Percentiles rank a stretch among this genome's conserved stretches.
phyloP scores from a whole-genome alignment of 106 monocot species.

The Acanthochlamys bracteata region DNA sequence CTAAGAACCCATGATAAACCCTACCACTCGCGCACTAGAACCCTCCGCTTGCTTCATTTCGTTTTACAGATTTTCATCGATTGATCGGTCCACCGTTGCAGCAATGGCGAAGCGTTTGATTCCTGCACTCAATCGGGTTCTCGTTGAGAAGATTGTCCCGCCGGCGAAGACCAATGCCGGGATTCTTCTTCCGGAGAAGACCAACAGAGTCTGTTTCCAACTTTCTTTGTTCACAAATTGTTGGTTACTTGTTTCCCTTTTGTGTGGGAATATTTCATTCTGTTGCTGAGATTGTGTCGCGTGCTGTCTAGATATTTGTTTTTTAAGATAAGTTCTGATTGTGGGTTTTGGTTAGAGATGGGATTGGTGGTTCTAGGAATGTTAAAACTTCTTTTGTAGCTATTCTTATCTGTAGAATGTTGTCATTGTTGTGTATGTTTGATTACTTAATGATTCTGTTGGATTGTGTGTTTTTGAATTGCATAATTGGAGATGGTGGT shows the following conservation, averaged over 20 bases:
- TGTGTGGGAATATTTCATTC: background rate
- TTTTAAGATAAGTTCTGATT: background rate
- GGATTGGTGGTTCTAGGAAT: background rate
- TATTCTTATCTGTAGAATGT: no score
- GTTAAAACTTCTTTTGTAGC: no score
- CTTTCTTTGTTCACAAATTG: background rate
- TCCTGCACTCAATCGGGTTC: conserved; percentile 24
- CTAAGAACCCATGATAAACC: background rate
- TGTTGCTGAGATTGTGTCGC: no score
- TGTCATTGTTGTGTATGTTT: no score
- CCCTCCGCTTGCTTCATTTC: background rate
- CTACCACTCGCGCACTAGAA: background rate
- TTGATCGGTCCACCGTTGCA: background rate
- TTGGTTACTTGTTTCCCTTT: background rate
- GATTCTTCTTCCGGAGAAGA: conserved; percentile 41
- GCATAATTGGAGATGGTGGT: no score
- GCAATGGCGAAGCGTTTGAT: conserved; percentile 26
- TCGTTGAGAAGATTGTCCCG: conserved; percentile 36
- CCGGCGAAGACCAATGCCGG: conserved; percentile 37
- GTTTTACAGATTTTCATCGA: background rate
- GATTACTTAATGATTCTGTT: no score
- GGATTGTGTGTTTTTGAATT: no score
- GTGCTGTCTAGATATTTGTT: background rate
- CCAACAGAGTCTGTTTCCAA: conserved; percentile 11
- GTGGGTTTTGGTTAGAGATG: background rate